phyloP scores from a whole-genome alignment of 768 basidiomycete species.

The Gloeostereum incarnatum region DNA sequence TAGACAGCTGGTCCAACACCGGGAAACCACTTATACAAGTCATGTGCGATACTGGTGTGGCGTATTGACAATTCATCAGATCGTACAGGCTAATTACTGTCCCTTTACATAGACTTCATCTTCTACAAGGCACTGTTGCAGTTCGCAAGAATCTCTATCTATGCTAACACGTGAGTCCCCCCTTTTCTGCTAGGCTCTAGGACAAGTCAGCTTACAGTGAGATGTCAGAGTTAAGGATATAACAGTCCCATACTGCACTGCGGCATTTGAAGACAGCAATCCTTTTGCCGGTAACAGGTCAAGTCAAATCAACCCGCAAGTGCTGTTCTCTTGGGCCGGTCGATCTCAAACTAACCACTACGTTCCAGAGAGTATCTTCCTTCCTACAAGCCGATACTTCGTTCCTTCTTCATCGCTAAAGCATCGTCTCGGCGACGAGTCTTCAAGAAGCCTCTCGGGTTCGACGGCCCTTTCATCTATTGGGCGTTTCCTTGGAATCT shows the following conservation, averaged over 20 bases:
- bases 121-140: constrained; percentile 21
- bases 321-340: not conserved
- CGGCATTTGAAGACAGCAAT: constrained; percentile 21
- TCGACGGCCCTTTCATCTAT: constrained; percentile 14
- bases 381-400: constrained; percentile 16
- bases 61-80: not conserved
- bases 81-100: not conserved
- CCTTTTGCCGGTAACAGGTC: constrained; percentile 16
- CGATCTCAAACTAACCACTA: not conserved
- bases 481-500: constrained; percentile 19
- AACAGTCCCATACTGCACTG: constrained; percentile 27
- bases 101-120: constrained; percentile 11
- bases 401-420: constrained; percentile 11
- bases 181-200: not conserved
- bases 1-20: constrained; percentile 17
- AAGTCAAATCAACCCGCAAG: constrained; percentile 18
- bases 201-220: not conserved
- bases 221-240: constrained; percentile 15
- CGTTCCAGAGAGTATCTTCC: constrained; percentile 11
- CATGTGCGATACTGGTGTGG: constrained; percentile 18
- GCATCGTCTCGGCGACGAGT: constrained; percentile 6
- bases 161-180: constrained; percentile 20
- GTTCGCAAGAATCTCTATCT: constrained; percentile 22
- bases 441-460: constrained; percentile 6
- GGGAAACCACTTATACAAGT: constrained; percentile 22